Percentiles rank a stretch among this genome's conserved stretches.
phyloP scores from a whole-genome alignment of 306 rosid genomes.

The Dalbergia cultrata region DNA sequence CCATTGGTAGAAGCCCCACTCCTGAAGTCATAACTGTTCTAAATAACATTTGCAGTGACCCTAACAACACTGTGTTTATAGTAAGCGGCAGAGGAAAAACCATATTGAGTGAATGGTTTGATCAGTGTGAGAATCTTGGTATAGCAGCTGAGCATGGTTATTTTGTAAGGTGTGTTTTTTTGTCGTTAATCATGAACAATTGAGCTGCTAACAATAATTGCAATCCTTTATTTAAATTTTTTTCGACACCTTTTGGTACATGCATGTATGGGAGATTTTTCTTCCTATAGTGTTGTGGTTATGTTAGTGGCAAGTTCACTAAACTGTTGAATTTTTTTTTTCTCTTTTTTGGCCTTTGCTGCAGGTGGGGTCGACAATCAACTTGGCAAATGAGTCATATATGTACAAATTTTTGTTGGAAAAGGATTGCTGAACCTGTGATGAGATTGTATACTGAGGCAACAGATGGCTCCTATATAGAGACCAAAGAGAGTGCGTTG shows the following conservation, averaged over 20 bases:
- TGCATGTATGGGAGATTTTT: background rate
- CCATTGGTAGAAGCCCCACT: slow-evolving; percentile 65
- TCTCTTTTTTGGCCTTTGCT: slow-evolving; percentile 6
- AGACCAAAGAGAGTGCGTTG: slow-evolving; percentile 86
- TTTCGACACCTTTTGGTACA: slow-evolving; percentile 4
- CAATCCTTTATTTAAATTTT: background rate
- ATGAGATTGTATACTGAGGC: slow-evolving; percentile 81
- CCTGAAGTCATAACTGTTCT: slow-evolving; percentile 70
- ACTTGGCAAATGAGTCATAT: slow-evolving; percentile 70
- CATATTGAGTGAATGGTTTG: slow-evolving; percentile 74
- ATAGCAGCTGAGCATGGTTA: slow-evolving; percentile 96
- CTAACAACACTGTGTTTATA: slow-evolving; percentile 78
- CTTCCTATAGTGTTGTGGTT: background rate
- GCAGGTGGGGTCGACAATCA: slow-evolving; percentile 75
- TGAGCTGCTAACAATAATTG: slow-evolving; percentile 23
- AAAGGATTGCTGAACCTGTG: slow-evolving; percentile 79
- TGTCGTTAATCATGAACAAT: background rate
- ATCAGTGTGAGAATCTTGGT: slow-evolving; percentile 83
- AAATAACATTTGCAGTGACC: slow-evolving; percentile 72
- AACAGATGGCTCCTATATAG: slow-evolving; percentile 86
- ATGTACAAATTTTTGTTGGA: slow-evolving; percentile 78
- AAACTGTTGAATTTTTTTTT: slow-evolving; percentile 20
- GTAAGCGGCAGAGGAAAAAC: slow-evolving; percentile 82
- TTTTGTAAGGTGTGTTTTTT: slow-evolving; percentile 69
- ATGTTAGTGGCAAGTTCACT: slow-evolving; percentile 19